phyloP scores from a whole-genome alignment of 2,329 filamentous ascomycete species.

The Fusarium nanum region DNA sequence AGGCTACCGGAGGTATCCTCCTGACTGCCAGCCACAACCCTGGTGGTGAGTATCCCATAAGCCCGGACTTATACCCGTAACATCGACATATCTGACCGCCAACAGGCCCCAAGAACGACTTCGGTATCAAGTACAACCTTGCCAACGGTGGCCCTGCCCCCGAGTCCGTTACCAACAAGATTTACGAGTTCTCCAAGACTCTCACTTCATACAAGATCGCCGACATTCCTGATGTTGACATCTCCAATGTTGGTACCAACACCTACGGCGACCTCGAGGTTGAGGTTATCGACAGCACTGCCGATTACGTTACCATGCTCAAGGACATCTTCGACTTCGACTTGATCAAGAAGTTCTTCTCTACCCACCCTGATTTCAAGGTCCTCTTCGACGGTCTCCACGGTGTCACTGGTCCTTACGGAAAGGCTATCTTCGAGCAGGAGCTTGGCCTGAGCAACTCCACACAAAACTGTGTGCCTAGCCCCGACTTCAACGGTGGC shows the following conservation, averaged over 20 bases:
- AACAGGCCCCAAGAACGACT: constrained; percentile 89
- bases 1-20: constrained; percentile 95
- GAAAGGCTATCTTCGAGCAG: constrained; percentile 91
- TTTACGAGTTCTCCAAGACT: constrained; percentile 90
- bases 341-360: constrained; percentile 94
- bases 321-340: constrained; percentile 99
- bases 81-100: neutral
- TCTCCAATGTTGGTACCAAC: constrained; percentile 82
- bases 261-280: constrained; percentile 90
- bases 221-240: constrained; percentile 87
- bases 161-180: constrained; percentile 97
- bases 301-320: constrained; percentile 93
- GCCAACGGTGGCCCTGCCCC: constrained; percentile 95
- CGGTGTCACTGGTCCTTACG: constrained; percentile 96
- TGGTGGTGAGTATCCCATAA: constrained; percentile 73
- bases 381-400: constrained; percentile 94
- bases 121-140: constrained; percentile 99
- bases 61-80: neutral
- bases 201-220: constrained; percentile 93
- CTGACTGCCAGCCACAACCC: constrained; percentile 98
- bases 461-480: constrained; percentile 92
- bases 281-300: constrained; percentile 92
- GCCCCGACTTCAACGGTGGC: constrained; percentile 94
- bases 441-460: constrained; percentile 84
- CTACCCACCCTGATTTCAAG: constrained; percentile 90